Evolutionary conservation across 768 basidiomycete genomes (phyloP).

Genomic region (Russula sp.): DNA sequence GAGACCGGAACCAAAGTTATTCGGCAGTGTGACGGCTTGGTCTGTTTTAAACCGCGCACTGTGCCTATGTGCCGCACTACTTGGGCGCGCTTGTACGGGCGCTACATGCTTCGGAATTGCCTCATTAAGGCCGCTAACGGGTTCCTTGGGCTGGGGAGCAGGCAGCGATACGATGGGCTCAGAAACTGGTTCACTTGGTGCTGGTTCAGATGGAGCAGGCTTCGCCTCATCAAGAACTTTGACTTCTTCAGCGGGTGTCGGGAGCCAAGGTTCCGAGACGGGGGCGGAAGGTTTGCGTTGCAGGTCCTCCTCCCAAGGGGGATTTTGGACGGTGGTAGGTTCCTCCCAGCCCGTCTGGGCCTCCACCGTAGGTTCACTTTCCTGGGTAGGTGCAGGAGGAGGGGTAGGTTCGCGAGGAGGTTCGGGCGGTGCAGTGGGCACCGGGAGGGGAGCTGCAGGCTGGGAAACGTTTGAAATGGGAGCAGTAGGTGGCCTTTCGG

Average conservation of each 20-base stretch:
- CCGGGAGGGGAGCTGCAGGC: conserved; percentile 31
- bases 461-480: conserved; percentile 36
- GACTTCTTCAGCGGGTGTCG: conserved; percentile 21
- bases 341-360: conserved; percentile 58
- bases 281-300: conserved; percentile 40
- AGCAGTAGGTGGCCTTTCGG: conserved; percentile 58
- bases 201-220: conserved; percentile 14
- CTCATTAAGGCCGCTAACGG: conserved; percentile 31
- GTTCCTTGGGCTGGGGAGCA: conserved; percentile 31
- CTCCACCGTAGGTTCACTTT: conserved; percentile 38
- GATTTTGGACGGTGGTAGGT: conserved; percentile 64
- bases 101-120: conserved; percentile 39
- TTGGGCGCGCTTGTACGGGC: conserved; percentile 50
- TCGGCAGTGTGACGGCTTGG: conserved; percentile 75
- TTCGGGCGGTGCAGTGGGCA: conserved; percentile 31
- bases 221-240: conserved; percentile 24
- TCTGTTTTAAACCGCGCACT: conserved; percentile 73
- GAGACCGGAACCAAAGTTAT: conserved; percentile 55
- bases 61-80: conserved; percentile 51
- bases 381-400: conserved; percentile 30
- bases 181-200: conserved; percentile 35
- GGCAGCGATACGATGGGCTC: conserved; percentile 34
- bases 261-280: conserved; percentile 38
- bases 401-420: conserved; percentile 32
- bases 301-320: conserved; percentile 71